Evolutionary conservation across 2,329 filamentous ascomycete species (phyloP).

Genomic region (Trichoderma sp.): DNA sequence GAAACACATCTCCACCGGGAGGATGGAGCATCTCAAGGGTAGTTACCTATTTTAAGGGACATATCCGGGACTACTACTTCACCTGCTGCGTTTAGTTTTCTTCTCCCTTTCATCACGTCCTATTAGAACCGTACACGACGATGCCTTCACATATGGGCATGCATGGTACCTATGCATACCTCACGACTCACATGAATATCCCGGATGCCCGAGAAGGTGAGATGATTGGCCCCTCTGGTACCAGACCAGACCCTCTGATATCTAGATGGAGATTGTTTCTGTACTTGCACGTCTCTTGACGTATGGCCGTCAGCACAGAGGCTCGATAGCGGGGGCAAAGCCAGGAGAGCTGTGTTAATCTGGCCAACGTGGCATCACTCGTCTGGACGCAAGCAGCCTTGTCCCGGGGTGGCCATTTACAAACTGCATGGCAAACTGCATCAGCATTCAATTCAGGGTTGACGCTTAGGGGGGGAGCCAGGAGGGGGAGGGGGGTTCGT

Average conservation of each 20-base stretch:
- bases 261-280: background rate
- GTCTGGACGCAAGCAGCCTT: constrained; percentile 16
- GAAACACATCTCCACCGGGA: background rate
- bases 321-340: constrained; percentile 16
- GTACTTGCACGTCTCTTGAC: background rate
- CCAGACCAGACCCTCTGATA: background rate
- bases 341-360: constrained; percentile 15
- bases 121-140: constrained; percentile 14
- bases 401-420: constrained; percentile 4
- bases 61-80: background rate
- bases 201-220: background rate
- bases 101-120: background rate
- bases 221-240: background rate
- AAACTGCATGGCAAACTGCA: constrained; percentile 21
- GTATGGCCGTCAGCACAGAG: constrained; percentile 6
- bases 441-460: constrained; percentile 9
- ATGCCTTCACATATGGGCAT: constrained; percentile 1
- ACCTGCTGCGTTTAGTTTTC: background rate
- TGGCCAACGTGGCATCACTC: constrained; percentile 21
- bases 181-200: constrained; percentile 36
- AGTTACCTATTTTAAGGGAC: constrained; percentile 4
- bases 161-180: constrained; percentile 31
- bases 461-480: background rate
- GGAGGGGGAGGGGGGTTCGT: background rate
- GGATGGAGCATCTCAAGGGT: constrained; percentile 1